Evolutionary conservation across 2,329 filamentous ascomycete genomes (phyloP), one percentile per base, ranked within the genome.

Genomic region (Eurotiales sp.): DNA sequence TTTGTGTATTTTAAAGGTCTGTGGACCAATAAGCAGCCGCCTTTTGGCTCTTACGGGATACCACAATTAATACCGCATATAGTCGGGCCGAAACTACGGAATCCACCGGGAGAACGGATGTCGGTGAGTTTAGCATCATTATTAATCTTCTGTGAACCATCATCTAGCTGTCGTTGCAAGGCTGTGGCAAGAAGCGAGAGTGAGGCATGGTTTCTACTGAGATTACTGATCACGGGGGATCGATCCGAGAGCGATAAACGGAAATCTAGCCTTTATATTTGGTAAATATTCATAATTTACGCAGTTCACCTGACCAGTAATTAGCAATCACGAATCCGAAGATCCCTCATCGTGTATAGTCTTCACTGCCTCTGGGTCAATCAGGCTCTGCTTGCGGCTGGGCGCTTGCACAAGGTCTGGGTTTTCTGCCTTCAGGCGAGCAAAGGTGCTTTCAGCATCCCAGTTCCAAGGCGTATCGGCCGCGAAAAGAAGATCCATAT

Each of bases 401-500:
- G 70, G 64, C 21, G 69, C 64, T 37, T 72, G 69, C 8, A 75
- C 65, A 54, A 74, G 60, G 2, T 77, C 77, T 0, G 82, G 81
- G 52, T 81, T 81, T 62, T 84, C 80, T 4, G 73, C 79, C 65
- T 83, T 84, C 45, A 86, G 70, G n/a, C 72, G 73, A 4, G 74
- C 76, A 67, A 86, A 87, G 25, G 79, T 83, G 60, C 73, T 76
- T 68, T 87, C 84, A 0, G 84, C 85, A 46, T 87, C 83, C 86
- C 86, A 89, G 1, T 79, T 78, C 83, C 83, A 89, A 3, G 81
- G 80, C 0, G 77, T 83, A 15, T 83, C 74, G 1, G 82, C 78
- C 0, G 85, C 83, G 58, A 90, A 90, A 0, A 90, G 68, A 0
- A 89, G 68, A 55, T 90, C 83, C 74, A 90, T 89, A 61, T 89